phyloP scores from a whole-genome alignment of 208 protist species.

The Leishmania tarentolae region DNA sequence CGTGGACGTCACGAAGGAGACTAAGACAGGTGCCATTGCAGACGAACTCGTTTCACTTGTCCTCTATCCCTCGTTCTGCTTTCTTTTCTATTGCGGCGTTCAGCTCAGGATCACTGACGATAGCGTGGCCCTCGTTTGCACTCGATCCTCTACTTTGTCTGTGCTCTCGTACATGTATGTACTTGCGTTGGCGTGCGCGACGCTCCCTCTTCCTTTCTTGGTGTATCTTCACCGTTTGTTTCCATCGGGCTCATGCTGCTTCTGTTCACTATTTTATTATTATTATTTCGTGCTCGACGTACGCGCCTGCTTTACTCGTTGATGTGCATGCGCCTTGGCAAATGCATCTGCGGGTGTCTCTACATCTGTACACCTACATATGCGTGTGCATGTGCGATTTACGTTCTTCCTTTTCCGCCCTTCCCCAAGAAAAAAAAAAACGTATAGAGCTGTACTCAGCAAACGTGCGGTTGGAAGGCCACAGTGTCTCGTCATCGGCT shows the following conservation, averaged over 20 bases:
- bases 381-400: neutral
- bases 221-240: neutral
- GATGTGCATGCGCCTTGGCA: no score
- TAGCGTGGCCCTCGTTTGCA: neutral
- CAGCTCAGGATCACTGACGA: neutral
- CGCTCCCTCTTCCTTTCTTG: neutral
- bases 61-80: neutral
- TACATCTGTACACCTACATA: neutral
- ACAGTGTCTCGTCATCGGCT: neutral
- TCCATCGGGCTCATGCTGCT: neutral
- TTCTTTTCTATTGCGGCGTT: neutral
- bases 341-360: neutral
- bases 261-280: neutral
- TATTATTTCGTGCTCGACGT: neutral
- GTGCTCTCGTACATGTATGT: neutral
- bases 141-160: neutral
- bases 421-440: neutral
- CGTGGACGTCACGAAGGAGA: neutral
- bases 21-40: neutral
- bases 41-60: neutral
- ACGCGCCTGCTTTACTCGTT: neutral
- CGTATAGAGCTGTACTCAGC: neutral
- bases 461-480: neutral
- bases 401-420: neutral
- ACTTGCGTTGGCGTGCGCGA: neutral